A percentile compares a stretch with the other conserved stretches of the same genome.
phyloP scores from a whole-genome alignment of 148 eudicot species.

The Hydrangea macrophylla region DNA sequence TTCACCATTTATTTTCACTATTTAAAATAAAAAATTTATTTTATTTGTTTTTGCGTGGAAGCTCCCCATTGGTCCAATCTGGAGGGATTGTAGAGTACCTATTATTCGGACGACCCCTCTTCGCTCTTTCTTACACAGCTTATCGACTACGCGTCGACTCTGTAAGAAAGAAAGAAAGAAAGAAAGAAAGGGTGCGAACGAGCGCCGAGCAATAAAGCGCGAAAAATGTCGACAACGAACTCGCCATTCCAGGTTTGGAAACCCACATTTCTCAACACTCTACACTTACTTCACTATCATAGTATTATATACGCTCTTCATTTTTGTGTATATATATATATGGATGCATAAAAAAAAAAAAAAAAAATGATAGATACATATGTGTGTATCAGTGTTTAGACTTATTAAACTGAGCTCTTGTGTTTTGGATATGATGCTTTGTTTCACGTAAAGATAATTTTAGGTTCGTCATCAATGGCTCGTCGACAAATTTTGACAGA shows the following conservation, averaged over 20 bases:
- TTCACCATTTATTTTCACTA: too few species aligned
- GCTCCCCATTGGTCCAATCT: too few species aligned
- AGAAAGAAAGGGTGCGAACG: too few species aligned
- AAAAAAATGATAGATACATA: too few species aligned
- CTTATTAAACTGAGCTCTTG: not conserved
- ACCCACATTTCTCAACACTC: not conserved
- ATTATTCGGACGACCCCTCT: too few species aligned
- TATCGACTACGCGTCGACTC: not conserved
- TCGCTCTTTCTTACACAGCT: not conserved
- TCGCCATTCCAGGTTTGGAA: constrained; percentile 7
- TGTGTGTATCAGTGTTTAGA: too few species aligned
- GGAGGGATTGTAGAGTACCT: too few species aligned
- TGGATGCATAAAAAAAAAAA: too few species aligned
- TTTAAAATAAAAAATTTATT: too few species aligned
- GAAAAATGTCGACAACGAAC: constrained; percentile 2
- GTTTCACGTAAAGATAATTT: constrained; percentile 39
- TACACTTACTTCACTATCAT: not conserved
- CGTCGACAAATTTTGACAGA: constrained; percentile 43
- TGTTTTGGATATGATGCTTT: constrained; percentile 1
- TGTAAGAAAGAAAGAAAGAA: not conserved
- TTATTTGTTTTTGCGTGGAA: too few species aligned
- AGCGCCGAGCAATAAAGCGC: too few species aligned
- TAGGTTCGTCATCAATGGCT: constrained; percentile 57
- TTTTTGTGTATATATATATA: not conserved
- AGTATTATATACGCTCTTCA: not conserved